Evolutionary conservation across 2,329 filamentous ascomycete species (phyloP), one percentile per base, ranked within the genome.

Genomic region (Calonectria montana): DNA sequence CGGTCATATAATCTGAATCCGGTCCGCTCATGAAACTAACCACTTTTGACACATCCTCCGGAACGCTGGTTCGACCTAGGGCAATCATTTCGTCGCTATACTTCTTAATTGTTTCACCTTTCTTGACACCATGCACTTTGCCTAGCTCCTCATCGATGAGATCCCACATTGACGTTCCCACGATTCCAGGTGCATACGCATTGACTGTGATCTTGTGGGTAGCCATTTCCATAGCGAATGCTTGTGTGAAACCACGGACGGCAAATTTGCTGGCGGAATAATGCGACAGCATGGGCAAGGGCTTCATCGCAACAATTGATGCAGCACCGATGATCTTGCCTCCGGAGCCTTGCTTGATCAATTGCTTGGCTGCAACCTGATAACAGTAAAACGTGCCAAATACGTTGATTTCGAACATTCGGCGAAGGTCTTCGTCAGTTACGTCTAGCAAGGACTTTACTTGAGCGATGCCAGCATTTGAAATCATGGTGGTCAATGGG

Each of bases 131-230:
- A 69, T 86, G 85, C 78, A 88, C 85, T 37, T 71, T 62, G 9
- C 37, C 72, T n/a, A 77, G 73, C 69, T 88, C 88, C 73, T 89
- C 88, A 72, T 93, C 92, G 66, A 94, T 93, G 2, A 90, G 78
- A 55, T 93, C 91, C 91, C 91, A 94, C 91, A 93, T 93, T 0
- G 86, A 84, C 0, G 91, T 93, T 0, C 88, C 90, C 0, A 94
- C 91, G 59, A 94, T 92, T 0, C 92, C 92, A 0, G 92, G 92
- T 0, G 90, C 91, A 76, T 93, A 93, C 0, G 88, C 88, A 75
- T 94, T 94, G 23, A 89, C 91, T 0, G 90, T 93, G 79, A 94
- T 93, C 70, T 89, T 85, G 78, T 93, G 87, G 57, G 83, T 81
- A 0, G 91, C 91, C 81, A 93, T 85, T 73, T 92, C 91, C 86